These are phyloP conservation scores for Daldinia vernicosa DNA, from an alignment of 495 filamentous ascomycete species.

Conservation along the genomic window DNA sequence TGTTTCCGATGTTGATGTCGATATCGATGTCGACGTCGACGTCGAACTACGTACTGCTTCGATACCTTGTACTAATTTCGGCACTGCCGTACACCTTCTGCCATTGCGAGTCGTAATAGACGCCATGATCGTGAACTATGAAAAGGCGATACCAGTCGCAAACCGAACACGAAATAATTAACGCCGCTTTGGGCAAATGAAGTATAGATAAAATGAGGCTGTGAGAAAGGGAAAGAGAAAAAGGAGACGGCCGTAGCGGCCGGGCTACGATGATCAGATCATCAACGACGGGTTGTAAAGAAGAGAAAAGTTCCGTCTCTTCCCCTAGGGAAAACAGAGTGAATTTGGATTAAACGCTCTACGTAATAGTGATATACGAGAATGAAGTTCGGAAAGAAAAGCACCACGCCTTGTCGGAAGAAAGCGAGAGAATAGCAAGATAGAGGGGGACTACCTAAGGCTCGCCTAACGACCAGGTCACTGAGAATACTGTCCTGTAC, in stretches of 20 bases:
- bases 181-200: conserved; percentile 39
- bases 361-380: conserved; percentile 42
- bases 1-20: conserved; percentile 26
- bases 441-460: background rate
- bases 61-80: conserved; percentile 43
- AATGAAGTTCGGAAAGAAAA: conserved; percentile 48
- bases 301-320: conserved; percentile 25
- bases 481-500: background rate
- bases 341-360: conserved; percentile 45
- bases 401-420: conserved; percentile 24
- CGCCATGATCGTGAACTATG: conserved; percentile 47
- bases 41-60: conserved; percentile 23
- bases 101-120: conserved; percentile 49
- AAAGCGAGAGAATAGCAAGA: conserved; percentile 36
- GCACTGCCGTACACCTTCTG: conserved; percentile 59
- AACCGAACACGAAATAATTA: conserved; percentile 27
- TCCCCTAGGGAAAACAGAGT: conserved; percentile 30
- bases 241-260: conserved; percentile 54
- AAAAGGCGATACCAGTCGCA: conserved; percentile 56
- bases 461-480: background rate
- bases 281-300: conserved; percentile 46
- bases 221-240: conserved; percentile 40
- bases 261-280: conserved; percentile 52
- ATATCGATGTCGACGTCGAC: conserved; percentile 21
- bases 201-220: conserved; percentile 42